Conservation (phyloP, 2,329 filamentous ascomycete genomes). For the Bimuria novae-zelandiae region DNA sequence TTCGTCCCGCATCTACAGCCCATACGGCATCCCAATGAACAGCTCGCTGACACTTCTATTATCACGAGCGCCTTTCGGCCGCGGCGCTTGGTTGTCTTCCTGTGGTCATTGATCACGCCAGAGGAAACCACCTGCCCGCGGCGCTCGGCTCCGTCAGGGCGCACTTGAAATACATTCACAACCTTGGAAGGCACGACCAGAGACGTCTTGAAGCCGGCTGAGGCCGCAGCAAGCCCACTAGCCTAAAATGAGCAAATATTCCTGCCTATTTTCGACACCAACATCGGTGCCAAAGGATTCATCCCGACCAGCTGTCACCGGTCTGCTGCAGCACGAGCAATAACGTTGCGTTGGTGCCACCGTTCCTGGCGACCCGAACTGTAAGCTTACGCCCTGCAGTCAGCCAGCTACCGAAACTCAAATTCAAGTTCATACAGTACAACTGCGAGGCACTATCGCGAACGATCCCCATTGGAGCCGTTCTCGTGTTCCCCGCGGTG, state of each 20-base stretch:
- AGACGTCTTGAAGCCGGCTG: neutral
- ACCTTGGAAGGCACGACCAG: no score
- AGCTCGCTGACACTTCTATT: neutral
- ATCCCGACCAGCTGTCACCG: constrained; percentile 7
- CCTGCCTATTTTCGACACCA: constrained; percentile 1
- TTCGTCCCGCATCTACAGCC: neutral
- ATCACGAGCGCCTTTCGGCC: neutral
- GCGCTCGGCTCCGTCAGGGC: no score
- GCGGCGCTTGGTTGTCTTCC: neutral
- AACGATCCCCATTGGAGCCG: constrained; percentile 7
- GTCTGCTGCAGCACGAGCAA: constrained; percentile 5
- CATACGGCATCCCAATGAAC: constrained; percentile 7
- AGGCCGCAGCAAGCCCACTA: constrained; percentile 2
- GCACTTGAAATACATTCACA: neutral
- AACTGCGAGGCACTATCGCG: neutral
- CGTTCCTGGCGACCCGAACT: constrained; percentile 8
- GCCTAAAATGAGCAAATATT: neutral
- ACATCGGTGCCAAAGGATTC: neutral
- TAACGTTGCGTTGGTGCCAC: constrained; percentile 7
- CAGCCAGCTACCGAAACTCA: constrained; percentile 14
- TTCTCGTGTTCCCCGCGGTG: neutral
- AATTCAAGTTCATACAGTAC: neutral
- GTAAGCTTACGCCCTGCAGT: constrained; percentile 12
- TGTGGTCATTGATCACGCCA: neutral
- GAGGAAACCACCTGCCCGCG: neutral